phyloP scores from a whole-genome alignment of 1,284 basidiomycete genomes.

The Coriolopsis trogii region DNA sequence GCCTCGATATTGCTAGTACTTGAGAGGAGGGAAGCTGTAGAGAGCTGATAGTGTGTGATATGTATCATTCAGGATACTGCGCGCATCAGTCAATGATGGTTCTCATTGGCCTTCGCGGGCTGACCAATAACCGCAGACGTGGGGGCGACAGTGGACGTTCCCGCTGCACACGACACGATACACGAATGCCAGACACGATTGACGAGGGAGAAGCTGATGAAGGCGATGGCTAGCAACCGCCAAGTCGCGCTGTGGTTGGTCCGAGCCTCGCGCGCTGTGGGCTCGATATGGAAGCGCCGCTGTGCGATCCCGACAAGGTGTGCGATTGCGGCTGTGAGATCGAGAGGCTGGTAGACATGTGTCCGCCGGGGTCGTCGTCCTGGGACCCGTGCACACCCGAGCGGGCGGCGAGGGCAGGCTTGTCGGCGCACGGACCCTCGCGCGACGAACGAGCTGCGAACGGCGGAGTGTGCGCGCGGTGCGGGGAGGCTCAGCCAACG shows the following conservation, averaged over 20 bases:
- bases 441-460: neutral
- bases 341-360: conserved; percentile 20
- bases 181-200: conserved; percentile 15
- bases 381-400: conserved; percentile 18
- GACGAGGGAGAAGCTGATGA: conserved; percentile 27
- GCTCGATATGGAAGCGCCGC: conserved; percentile 3
- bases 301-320: conserved; percentile 3
- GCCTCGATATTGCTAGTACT: neutral
- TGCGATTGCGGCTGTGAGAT: conserved; percentile 7
- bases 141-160: neutral
- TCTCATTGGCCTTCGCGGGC: conserved; percentile 11
- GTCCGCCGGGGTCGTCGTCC: conserved; percentile 4
- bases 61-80: conserved; percentile 20
- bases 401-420: neutral
- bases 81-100: conserved; percentile 22
- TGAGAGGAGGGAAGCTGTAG: conserved; percentile 10
- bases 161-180: conserved; percentile 13
- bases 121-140: conserved; percentile 13
- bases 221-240: conserved; percentile 22
- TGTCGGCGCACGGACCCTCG: neutral
- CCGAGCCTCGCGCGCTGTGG: conserved; percentile 5
- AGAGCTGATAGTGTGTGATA: conserved; percentile 15
- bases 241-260: conserved; percentile 14
- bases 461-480: neutral
- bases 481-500: neutral